Conservation (phyloP, 768 basidiomycete genomes). For the Lepiota subincarnata region DNA sequence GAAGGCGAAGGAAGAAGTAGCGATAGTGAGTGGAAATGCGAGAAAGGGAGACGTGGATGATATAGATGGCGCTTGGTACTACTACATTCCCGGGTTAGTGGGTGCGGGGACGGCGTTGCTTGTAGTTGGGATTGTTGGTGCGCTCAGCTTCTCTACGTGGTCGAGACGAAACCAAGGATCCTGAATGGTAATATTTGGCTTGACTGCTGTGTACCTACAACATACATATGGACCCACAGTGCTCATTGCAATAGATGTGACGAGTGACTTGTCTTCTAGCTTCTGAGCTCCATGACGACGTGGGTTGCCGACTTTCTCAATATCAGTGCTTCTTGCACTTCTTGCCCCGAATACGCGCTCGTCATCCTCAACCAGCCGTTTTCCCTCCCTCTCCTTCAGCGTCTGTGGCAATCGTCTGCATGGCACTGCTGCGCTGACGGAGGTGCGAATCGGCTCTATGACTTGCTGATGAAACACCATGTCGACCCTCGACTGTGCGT, state of each 20-base stretch:
- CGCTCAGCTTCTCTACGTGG: slow-evolving; percentile 68
- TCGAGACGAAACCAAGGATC: slow-evolving; percentile 66
- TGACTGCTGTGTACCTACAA: neutral
- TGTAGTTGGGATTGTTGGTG: slow-evolving; percentile 75
- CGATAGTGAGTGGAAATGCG: slow-evolving; percentile 38
- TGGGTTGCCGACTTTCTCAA: slow-evolving; percentile 44
- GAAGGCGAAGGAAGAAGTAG: slow-evolving; percentile 56
- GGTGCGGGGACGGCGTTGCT: slow-evolving; percentile 82
- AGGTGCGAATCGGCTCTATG: slow-evolving; percentile 81
- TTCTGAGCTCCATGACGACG: slow-evolving; percentile 18
- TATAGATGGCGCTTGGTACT: slow-evolving; percentile 72
- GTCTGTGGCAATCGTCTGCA: slow-evolving; percentile 49
- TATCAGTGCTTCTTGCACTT: slow-evolving; percentile 1
- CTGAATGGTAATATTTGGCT: slow-evolving; percentile 22
- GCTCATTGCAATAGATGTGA: neutral
- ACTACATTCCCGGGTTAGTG: slow-evolving; percentile 74
- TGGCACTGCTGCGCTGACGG: slow-evolving; percentile 82
- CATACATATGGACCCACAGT: too few relatives aligned
- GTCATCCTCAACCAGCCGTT: slow-evolving; percentile 93
- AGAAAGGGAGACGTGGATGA: slow-evolving; percentile 47
- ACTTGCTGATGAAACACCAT: slow-evolving; percentile 30
- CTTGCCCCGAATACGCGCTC: slow-evolving; percentile 41
- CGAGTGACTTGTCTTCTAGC: too few relatives aligned
- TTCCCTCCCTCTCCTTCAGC: slow-evolving; percentile 52
- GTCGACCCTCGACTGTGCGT: slow-evolving; percentile 19